Conservation (phyloP, 139 green algal species). For the Yamagishiella unicocca region DNA sequence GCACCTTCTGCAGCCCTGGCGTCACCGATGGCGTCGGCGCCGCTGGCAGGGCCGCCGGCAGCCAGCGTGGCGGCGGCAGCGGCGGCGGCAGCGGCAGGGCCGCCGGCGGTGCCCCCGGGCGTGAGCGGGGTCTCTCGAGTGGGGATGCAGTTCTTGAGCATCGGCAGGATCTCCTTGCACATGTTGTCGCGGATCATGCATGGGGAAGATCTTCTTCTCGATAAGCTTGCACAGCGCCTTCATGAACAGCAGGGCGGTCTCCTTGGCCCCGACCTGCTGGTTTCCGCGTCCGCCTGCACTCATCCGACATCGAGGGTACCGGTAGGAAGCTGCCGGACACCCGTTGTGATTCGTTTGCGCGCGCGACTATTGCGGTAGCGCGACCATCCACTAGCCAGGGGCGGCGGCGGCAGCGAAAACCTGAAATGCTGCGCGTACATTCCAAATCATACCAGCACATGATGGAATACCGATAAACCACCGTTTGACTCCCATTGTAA, state of each 20-base stretch:
- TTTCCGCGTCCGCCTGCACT: constrained; percentile 41
- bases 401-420: too few species aligned
- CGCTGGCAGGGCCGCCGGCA: too few species aligned
- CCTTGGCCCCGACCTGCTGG: constrained; percentile 96
- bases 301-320: too few species aligned
- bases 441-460: too few species aligned
- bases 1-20: too few species aligned
- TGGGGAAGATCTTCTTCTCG: constrained; percentile 98
- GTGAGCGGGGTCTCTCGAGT: too few species aligned
- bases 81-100: not conserved
- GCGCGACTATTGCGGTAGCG: constrained; percentile 70
- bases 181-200: constrained; percentile 98
- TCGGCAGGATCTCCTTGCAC: constrained; percentile 94
- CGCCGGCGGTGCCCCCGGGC: constrained; percentile 54
- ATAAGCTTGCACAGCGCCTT: constrained; percentile 98
- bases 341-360: constrained; percentile 89
- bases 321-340: constrained; percentile 9
- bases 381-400: too few species aligned
- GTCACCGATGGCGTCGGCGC: too few species aligned
- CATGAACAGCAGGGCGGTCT: constrained; percentile 99
- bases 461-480: too few species aligned
- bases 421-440: too few species aligned
- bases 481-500: too few species aligned
- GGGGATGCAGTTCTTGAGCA: constrained; percentile 89
- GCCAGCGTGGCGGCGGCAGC: too few species aligned